Base-by-base conservation (phyloP, 1,284 basidiomycete species). In the Golubevia pallescens region DNA sequence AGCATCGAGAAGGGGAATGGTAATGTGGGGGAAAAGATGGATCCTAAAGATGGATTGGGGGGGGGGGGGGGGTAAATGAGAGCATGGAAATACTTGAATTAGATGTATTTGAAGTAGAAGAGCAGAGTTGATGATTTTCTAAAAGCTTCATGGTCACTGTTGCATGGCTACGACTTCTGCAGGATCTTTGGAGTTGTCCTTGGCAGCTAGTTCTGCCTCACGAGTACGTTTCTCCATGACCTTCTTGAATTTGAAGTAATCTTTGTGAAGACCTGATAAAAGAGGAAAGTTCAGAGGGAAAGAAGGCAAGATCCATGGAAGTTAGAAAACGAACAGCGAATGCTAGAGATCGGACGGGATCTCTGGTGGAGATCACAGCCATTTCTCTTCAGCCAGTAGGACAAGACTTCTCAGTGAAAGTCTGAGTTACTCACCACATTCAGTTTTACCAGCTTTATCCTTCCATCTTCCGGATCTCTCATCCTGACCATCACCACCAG, bases 401-500 rank as follows among this genome's bases (percentile, higher is more conserved):
- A n/a, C n/a, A n/a, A n/a, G n/a, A 8, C n/a, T 16, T 24, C 23
- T 38, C 58, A 59, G 58, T 24, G 16, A 16, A n/a, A n/a, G n/a
- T n/a, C n/a, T n/a, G n/a, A 38, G 34, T 4, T 4, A 38, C 34
- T 38, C 34, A 32, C 82, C 82, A 67, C 82, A 85, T 62, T 85
- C 82, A 20, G 78, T 80, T 74, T 85, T 85, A 20, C 80, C 82
- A 2, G 67, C 73, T 70, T 82, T 82, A 66, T 81, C 81, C 70
- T 78, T 79, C 82, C 82, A 85, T 38, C 82, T 69, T 48, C 82
- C 82, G 2, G 73, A 65, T 38, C 82, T 75, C 71, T 85, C 82
- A 51, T 62, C 72, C 28, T 28, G 42, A 48, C 10, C 42, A 13
- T 24, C 55, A 57, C 23, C 55, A 14, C 42, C 42, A 48, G 42